Evolutionary conservation across 2,329 filamentous ascomycete genomes (phyloP).

Genomic region (Trichoderma atroviride): DNA sequence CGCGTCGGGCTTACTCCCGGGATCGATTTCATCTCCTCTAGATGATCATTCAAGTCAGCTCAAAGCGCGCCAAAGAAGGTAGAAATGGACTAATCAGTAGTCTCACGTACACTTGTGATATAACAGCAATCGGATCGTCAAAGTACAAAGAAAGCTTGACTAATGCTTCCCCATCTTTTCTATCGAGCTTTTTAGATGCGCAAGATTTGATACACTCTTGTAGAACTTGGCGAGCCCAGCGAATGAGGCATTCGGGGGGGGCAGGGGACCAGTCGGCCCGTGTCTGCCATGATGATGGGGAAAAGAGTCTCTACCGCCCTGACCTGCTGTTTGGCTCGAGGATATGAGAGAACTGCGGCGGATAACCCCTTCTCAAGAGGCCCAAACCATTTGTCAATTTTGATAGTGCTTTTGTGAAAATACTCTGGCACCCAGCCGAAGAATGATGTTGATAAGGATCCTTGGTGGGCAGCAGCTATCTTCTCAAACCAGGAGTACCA

Average conservation of each 20-base stretch:
- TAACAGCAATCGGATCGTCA: neutral
- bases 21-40: neutral
- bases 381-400: neutral
- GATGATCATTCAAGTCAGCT: neutral
- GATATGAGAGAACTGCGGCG: neutral
- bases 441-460: neutral
- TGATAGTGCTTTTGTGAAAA: neutral
- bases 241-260: neutral
- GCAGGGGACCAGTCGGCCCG: neutral
- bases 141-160: neutral
- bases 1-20: neutral
- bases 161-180: neutral
- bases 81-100: neutral
- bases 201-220: neutral
- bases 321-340: neutral
- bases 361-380: neutral
- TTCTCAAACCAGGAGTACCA: neutral
- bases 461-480: neutral
- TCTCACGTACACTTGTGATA: neutral
- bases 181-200: neutral
- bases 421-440: neutral
- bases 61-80: neutral
- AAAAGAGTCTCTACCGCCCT: neutral
- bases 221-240: neutral
- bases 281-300: neutral